Conservation (phyloP, 352 stramenopile species). For the Globisporangium polare region DNA sequence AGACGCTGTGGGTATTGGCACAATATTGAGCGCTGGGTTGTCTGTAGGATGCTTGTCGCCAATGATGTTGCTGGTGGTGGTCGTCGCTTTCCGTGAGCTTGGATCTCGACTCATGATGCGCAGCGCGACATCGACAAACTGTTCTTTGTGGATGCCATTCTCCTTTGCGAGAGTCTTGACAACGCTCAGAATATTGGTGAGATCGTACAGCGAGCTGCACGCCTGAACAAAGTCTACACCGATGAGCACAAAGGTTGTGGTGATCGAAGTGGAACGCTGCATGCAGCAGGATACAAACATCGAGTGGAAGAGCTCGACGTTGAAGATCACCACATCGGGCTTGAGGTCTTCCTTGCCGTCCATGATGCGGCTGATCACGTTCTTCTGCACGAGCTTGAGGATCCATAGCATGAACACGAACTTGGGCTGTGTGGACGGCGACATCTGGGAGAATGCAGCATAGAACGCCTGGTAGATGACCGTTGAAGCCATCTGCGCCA, state of each 20-base stretch:
- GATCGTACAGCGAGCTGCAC: constrained; percentile 31
- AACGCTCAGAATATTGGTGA: constrained; percentile 11
- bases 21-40: background rate
- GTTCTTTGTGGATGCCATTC: background rate
- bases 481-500: constrained; percentile 2
- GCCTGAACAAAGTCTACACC: constrained; percentile 30
- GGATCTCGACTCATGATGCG: background rate
- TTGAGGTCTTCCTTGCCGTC: constrained; percentile 21
- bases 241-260: constrained; percentile 29
- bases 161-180: background rate
- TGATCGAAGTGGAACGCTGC: constrained; percentile 23
- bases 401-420: constrained; percentile 23
- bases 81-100: background rate
- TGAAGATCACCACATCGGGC: constrained; percentile 44
- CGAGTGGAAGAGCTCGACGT: constrained; percentile 48
- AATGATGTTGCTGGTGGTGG: too few relatives aligned
- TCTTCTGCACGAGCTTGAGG: constrained; percentile 24
- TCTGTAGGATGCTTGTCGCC: too few relatives aligned
- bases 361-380: background rate
- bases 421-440: constrained; percentile 7
- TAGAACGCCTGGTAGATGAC: constrained; percentile 30
- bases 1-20: too few relatives aligned
- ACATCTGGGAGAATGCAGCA: constrained; percentile 21
- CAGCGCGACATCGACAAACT: background rate
- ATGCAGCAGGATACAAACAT: constrained; percentile 42